A percentile compares a stretch with the other conserved stretches of the same genome.
These are phyloP conservation scores for Sicyos baderoa DNA, from an alignment of 306 rosid species.

Conservation along the genomic window DNA sequence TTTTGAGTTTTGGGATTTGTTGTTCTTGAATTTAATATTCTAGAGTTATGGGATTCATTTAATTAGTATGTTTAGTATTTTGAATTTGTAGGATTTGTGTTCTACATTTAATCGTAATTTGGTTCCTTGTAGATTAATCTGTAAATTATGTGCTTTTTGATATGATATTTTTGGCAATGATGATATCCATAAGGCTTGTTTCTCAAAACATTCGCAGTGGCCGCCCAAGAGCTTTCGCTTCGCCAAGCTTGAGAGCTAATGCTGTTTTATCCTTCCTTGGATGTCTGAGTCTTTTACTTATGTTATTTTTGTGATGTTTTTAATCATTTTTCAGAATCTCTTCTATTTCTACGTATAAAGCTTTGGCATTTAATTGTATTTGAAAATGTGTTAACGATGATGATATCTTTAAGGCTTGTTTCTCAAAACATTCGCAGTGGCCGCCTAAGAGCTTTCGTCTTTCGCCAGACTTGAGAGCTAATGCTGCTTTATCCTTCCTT, in stretches of 20 bases:
- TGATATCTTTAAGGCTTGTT: not conserved
- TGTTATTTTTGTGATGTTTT: no score
- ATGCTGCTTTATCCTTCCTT: not conserved
- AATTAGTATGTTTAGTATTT: no score
- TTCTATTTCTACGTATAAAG: no score
- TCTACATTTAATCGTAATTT: not conserved
- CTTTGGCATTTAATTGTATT: no score
- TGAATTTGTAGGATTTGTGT: not conserved
- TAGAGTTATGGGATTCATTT: no score
- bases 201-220: slow-evolving; percentile 17
- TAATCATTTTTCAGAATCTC: no score
- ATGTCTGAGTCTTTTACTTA: not conserved
- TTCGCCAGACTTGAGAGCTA: not conserved
- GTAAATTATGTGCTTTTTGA: not conserved
- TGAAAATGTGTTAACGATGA: not conserved
- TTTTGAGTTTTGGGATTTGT: no score
- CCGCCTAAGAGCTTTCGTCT: not conserved
- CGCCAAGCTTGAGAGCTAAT: slow-evolving; percentile 12
- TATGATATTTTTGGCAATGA: slow-evolving; percentile 2
- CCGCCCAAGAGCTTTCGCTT: slow-evolving; percentile 25
- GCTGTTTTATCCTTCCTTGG: slow-evolving; percentile 18
- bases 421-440: not conserved
- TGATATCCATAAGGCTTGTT: slow-evolving; percentile 20
- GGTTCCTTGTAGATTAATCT: no score
- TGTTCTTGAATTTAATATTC: no score